Base-by-base conservation (phyloP, 108 stramenopile genomes). In the Nitzschia palea region DNA sequence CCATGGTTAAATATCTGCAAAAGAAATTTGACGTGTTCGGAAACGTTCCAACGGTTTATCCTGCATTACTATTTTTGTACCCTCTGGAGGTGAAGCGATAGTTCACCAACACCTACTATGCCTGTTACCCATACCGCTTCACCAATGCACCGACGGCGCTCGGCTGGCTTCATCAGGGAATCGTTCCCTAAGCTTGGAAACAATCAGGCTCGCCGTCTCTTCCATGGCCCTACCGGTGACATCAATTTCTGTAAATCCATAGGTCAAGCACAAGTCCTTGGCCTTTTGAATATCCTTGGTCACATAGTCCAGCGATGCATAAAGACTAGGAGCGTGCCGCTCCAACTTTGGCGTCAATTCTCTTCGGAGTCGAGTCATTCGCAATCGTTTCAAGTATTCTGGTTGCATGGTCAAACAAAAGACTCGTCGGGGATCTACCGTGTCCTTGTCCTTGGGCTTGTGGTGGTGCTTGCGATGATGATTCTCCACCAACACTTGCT, bases 171-270 rank as follows among this genome's bases (percentile, higher is more conserved):
- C 28, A 29, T 55, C 31, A 3, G 67, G 67, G 25, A 71, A 71
- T 4, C 70, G 70, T 52, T 62, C 47, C 15, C 62, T 71, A 33
- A 77, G 70, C n/a, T 51, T 29, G 30, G 63, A 42, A 44, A 55
- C 62, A 34, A 77, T 77, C 42, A 65, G 29, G 30, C 62, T 65
- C 22, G 76, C 76, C 10, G 76, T 71, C 47, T 77, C 76, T 57
- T 77, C 76, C 70, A 77, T 66, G 12, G 76, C 76, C 23, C 76
- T 34, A 5, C 70, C 76, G 12, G 76, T 70, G 25, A 77, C 70
- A 65, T 77, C 76, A 30, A 77, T 77, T 56, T 65, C 70, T 20
- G 76, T 77, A 58, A 53, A 77, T 12, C 65, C 63, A 33, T 71
- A 18, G 15, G 51, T 37, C 8, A 14, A 17, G 4, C 68, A 66